phyloP scores from a whole-genome alignment of 768 basidiomycete species.

The Lactifluus hygrophoroides region DNA sequence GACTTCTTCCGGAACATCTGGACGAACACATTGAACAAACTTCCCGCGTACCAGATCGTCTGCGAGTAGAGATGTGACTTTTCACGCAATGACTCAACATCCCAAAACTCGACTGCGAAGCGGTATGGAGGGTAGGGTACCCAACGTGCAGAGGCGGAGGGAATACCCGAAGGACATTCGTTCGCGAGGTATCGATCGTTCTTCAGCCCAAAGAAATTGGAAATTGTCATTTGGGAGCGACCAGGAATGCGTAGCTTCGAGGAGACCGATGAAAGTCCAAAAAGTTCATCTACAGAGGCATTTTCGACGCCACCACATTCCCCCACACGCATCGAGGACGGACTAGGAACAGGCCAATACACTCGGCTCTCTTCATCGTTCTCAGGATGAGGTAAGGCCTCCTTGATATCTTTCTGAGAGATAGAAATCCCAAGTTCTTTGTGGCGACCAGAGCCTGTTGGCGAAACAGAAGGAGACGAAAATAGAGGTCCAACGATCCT shows the following conservation, averaged over 20 bases:
- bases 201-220: slow-evolving; percentile 57
- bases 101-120: slow-evolving; percentile 89
- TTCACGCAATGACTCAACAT: slow-evolving; percentile 71
- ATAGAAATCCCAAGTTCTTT: slow-evolving; percentile 65
- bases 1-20: slow-evolving; percentile 72
- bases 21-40: slow-evolving; percentile 81
- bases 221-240: slow-evolving; percentile 32
- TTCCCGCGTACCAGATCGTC: slow-evolving; percentile 88
- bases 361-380: slow-evolving; percentile 25
- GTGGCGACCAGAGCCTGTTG: slow-evolving; percentile 29
- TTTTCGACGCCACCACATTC: slow-evolving; percentile 48
- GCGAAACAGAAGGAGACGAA: slow-evolving; percentile 29
- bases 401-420: slow-evolving; percentile 44
- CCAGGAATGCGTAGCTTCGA: slow-evolving; percentile 23
- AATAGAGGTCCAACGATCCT: slow-evolving; percentile 37
- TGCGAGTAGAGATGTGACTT: slow-evolving; percentile 77
- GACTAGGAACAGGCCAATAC: slow-evolving; percentile 58
- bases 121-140: slow-evolving; percentile 72
- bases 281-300: slow-evolving; percentile 64
- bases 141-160: slow-evolving; percentile 45
- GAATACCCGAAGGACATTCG: slow-evolving; percentile 36
- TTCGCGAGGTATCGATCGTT: slow-evolving; percentile 35
- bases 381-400: slow-evolving; percentile 24
- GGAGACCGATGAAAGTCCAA: slow-evolving; percentile 30
- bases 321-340: slow-evolving; percentile 69